These are phyloP conservation scores for Cystobasidium tubakii DNA, from an alignment of 768 basidiomycete genomes.

Conservation along the genomic window DNA sequence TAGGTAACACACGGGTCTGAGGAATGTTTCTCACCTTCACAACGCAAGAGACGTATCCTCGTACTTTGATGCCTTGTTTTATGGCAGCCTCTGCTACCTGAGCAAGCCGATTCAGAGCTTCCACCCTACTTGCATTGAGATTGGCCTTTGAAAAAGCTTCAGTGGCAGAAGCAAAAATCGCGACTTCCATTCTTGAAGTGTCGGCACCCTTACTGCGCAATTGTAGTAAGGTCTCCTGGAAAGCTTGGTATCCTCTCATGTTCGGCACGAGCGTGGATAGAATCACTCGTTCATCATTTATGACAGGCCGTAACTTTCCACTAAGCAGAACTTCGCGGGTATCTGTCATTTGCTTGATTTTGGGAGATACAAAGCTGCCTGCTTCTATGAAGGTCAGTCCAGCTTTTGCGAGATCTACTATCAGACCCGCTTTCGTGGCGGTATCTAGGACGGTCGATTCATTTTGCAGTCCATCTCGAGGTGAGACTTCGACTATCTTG, in stretches of 20 bases:
- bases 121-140: constrained; percentile 66
- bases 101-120: constrained; percentile 63
- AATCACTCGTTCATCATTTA: neutral
- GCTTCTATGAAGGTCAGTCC: constrained; percentile 37
- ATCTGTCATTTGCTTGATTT: constrained; percentile 37
- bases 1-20: too few species aligned
- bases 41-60: constrained; percentile 44
- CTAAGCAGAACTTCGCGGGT: constrained; percentile 34
- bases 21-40: constrained; percentile 38
- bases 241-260: constrained; percentile 25
- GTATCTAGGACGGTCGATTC: constrained; percentile 17
- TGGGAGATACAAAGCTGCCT: constrained; percentile 34
- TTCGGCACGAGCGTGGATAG: constrained; percentile 33
- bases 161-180: constrained; percentile 82
- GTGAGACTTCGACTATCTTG: constrained; percentile 32
- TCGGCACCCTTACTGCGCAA: neutral
- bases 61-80: constrained; percentile 61
- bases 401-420: constrained; percentile 13
- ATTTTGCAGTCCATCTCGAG: constrained; percentile 39
- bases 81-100: constrained; percentile 61
- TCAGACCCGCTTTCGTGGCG: constrained; percentile 36
- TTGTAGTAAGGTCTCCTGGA: neutral
- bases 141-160: constrained; percentile 81
- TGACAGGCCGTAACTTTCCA: neutral
- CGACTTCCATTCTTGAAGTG: constrained; percentile 64